Evolutionary conservation across 2,329 filamentous ascomycete genomes (phyloP), one percentile per base, ranked within the genome.

Genomic region (Clarireedia paspali): DNA sequence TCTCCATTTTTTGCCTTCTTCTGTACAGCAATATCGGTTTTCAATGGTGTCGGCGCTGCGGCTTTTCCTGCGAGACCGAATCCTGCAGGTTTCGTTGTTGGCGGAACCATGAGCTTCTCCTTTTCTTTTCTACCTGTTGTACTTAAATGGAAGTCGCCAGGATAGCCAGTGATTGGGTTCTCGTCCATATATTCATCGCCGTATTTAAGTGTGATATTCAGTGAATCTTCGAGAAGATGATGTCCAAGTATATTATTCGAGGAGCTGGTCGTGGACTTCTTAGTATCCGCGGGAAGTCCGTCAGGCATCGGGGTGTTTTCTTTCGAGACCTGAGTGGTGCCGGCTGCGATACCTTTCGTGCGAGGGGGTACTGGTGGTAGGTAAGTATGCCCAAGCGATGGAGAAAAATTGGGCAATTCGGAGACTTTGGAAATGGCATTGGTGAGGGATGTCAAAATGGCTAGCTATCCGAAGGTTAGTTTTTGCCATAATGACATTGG

Each of bases 141-240:
- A 7, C 79, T 78, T 10, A 85, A 75, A 62, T 85, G 81, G 68
- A 86, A 87, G 53, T 83, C 81, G 50, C 83, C 83, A 0, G 83
- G 83, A 30, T 78, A 76, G 49, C 84, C 83, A 0, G 82, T 85
- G 63, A 87, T 85, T 44, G 83, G 82, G 61, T 84, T 86, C 68
- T 85, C 81, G 68, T 87, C 81, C 70, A 86, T 80, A 66, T 83
- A 86, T 60, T 86, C 82, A 49, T 81, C 78, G 39, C 82, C 83
- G 62, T 79, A 81, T 59, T 75, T 76, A 69, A 81, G 73, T 61
- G 83, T 80, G 42, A 81, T 74, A 62, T 74, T 70, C 59, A 83
- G 77, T 0, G 82, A 79, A 62, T 84, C 80, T 61, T 84, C 80
- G 2, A 82, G 61, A 39, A 66, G 65, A 39, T 63, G 62, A 36